Evolutionary conservation across 164 flowering plant genomes (phyloP), one percentile per base, ranked within the genome.

Genomic region (Stephania yunnanensis): DNA sequence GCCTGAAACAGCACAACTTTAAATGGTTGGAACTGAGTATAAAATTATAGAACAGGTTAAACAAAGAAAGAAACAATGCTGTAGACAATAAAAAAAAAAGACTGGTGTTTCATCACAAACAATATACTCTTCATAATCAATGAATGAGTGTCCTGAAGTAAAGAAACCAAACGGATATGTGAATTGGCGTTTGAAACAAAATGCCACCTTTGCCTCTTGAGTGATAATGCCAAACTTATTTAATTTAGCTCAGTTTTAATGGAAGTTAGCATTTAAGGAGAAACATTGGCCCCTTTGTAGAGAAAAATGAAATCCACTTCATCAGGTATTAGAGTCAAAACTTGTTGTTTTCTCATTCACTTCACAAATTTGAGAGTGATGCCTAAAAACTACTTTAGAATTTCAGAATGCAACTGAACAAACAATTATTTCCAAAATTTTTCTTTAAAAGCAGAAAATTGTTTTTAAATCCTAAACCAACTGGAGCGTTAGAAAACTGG

Each of bases 1-100:
- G 98, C 99, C 99, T 95, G 89, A 44, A 74, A 58, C 15, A 63
- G 74, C 7, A 64, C 19, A 74, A 63, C 29, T 52, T 71, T 22
- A 71, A 20, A 29, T 46, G 36, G 6, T 74, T 58, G 20, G 64
- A 58, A 58, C 64, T 58, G 20, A 58, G 1, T 19, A 19, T 10
- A 58, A 58, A 58, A 58, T 12, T 15, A 17, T n/a, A 15, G n/a
- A 1, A 58, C 20, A 58, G 64, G 64, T 58, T 6, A 15, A 15
- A 10, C 64, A 58, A 58, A 58, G 20, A 58, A 58, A 58, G 64
- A 72, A 71, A 11, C 0, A 68, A 36, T 25, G 55, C 7, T 29
- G 71, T 42, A 66, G 55, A 77, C 61, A 17, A 48, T n/a, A 42
- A 36, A 31, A 53, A 50, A 50, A 15, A 20, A 15, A 71, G 45